Conservation (phyloP, 225 moss, liverwort and hornwort genomes). For the Pseudoscleropodium purum region DNA sequence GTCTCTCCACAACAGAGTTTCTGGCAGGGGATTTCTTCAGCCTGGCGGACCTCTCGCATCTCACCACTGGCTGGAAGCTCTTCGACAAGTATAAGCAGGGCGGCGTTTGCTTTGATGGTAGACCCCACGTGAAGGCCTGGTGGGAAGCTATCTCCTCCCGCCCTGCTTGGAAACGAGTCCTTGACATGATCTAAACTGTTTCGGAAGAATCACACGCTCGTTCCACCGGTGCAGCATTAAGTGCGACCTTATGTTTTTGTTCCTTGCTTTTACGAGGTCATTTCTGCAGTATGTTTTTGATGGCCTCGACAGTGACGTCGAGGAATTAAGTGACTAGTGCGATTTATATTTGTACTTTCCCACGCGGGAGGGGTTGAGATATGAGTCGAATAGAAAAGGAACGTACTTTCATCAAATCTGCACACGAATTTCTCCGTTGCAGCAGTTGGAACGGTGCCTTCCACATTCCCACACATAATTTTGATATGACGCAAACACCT, state of each 20-base stretch:
- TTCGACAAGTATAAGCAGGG: slow-evolving; percentile 18
- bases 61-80: slow-evolving; percentile 30
- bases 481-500: background rate
- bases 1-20: slow-evolving; percentile 26
- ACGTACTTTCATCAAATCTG: background rate
- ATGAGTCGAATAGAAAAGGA: background rate
- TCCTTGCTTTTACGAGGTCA: background rate
- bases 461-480: background rate
- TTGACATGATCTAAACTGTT: background rate
- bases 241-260: background rate
- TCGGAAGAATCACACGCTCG: background rate
- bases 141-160: slow-evolving; percentile 50
- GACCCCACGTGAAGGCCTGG: slow-evolving; percentile 50
- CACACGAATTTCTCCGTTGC: background rate
- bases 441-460: background rate
- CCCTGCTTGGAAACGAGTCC: slow-evolving; percentile 36
- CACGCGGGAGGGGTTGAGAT: background rate
- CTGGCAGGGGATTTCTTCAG: slow-evolving; percentile 65
- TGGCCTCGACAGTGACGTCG: background rate
- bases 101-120: slow-evolving; percentile 6
- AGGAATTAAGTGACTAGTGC: background rate
- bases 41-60: slow-evolving; percentile 61
- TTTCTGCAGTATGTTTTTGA: background rate
- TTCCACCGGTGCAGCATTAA: background rate
- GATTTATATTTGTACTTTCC: background rate